Evolutionary conservation across 805 yeast genomes (phyloP), one percentile per base, ranked within the genome.

Genomic region (Nakazawaea sp.): DNA sequence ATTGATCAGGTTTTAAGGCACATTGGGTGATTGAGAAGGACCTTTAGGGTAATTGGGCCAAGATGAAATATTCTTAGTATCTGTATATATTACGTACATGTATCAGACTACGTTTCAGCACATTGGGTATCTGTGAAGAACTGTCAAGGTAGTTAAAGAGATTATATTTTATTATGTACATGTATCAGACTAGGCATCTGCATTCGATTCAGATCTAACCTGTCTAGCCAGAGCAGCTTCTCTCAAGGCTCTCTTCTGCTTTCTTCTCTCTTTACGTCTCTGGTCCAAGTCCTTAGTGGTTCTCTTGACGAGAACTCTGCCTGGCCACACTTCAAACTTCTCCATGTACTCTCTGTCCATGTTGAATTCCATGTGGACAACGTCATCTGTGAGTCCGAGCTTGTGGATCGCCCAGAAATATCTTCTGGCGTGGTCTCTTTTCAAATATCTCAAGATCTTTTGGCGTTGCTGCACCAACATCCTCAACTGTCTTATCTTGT

Each of bases 391-490:
- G 45, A 90, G 68, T 1, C 97, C 98, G 38, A 90, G 67, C 59
- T 87, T 88, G 50, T 82, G 83, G 43, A 90, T 78, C 31, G 95
- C 70, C 79, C 87, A 80, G 59, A 72, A 86, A 64, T 92, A 90
- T 50, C 80, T 72, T 56, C 85, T 74, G 12, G 97, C 87, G 45
- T 86, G 64, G 52, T 75, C 82, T 53, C 72, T 75, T 58, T 88
- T 88, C 61, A 92, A 70, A 56, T 90, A 92, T 59, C 78, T 77
- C 49, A 90, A 68, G 28, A 83, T 72, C 48, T 75, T 73, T 61
- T 89, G 97, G 64, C 98, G 80, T 50, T 81, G 78, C 59, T 90
- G 97, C 18, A 89, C 95, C 54, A 84, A 56, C 68, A 81, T 81
- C 59, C 95, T 78, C 33, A 88, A 75, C 27, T 66, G 59, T 52